These are phyloP conservation scores for Botrytis galanthina DNA, from an alignment of 2,329 filamentous ascomycete species.

Conservation along the genomic window DNA sequence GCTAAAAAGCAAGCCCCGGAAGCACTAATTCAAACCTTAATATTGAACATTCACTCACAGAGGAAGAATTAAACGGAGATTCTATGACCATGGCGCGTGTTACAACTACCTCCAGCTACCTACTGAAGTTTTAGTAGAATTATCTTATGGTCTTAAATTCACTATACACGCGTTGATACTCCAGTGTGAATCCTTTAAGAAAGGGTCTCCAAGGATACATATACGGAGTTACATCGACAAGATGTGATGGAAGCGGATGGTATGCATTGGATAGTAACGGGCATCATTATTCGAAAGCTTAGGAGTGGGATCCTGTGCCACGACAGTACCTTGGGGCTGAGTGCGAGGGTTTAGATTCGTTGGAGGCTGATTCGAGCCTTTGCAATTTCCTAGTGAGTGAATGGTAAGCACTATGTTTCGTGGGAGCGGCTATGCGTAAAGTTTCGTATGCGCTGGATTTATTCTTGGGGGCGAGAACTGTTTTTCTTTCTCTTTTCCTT, in stretches of 20 bases:
- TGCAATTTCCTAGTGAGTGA: not conserved
- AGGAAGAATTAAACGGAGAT: not conserved
- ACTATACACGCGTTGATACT: not conserved
- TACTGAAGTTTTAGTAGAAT: not conserved
- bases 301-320: not conserved
- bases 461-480: slow-evolving; percentile 17
- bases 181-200: not conserved
- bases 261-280: not conserved
- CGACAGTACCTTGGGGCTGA: not conserved
- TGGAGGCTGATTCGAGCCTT: not conserved
- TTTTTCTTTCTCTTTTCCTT: not conserved
- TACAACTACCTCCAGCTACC: not conserved
- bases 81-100: not conserved
- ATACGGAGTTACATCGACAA: not conserved
- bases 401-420: slow-evolving; percentile 12
- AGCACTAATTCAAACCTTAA: not conserved
- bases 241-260: not conserved
- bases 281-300: not conserved
- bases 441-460: slow-evolving; percentile 1
- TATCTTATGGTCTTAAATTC: not conserved
- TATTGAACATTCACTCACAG: not conserved
- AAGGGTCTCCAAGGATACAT: not conserved
- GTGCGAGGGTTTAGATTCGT: not conserved
- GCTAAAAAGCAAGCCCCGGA: not conserved
- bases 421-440: slow-evolving; percentile 5